A percentile compares a stretch with the other conserved stretches of the same genome.
These are phyloP conservation scores for Termitomyces sp. DNA, from an alignment of 768 basidiomycete genomes.

Conservation along the genomic window DNA sequence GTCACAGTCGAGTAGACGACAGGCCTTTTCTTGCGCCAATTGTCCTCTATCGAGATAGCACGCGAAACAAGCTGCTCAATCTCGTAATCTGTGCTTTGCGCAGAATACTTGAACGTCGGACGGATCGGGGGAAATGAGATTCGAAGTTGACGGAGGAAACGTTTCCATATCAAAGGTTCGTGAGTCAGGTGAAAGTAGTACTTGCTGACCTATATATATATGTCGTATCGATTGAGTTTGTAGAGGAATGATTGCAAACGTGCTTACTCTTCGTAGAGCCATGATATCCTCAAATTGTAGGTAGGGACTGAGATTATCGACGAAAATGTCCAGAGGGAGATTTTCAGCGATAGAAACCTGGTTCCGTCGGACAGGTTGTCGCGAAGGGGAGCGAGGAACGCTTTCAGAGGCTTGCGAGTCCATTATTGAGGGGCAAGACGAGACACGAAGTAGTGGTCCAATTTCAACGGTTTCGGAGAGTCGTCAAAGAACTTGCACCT, in stretches of 20 bases:
- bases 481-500: neutral
- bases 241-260: neutral
- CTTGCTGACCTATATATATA: conserved; percentile 44
- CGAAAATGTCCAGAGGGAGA: conserved; percentile 19
- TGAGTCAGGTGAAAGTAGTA: conserved; percentile 60
- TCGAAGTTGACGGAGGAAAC: conserved; percentile 46
- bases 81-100: conserved; percentile 34
- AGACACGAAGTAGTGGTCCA: neutral
- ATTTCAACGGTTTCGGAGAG: neutral
- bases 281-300: conserved; percentile 44
- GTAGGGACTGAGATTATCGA: conserved; percentile 38
- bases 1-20: conserved; percentile 21
- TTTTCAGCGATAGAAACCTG: neutral
- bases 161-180: conserved; percentile 66
- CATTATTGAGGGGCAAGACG: neutral
- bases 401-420: neutral
- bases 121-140: conserved; percentile 59
- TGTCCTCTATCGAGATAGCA: conserved; percentile 55
- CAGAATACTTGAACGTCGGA: conserved; percentile 44
- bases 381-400: too few species aligned
- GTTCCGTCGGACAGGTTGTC: neutral
- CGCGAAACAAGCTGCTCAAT: conserved; percentile 57
- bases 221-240: neutral
- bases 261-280: conserved; percentile 36
- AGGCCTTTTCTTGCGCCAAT: conserved; percentile 46